Base-by-base conservation (phyloP, 2,329 filamentous ascomycete genomes). In the Mycosphaerelloides madeirae region DNA sequence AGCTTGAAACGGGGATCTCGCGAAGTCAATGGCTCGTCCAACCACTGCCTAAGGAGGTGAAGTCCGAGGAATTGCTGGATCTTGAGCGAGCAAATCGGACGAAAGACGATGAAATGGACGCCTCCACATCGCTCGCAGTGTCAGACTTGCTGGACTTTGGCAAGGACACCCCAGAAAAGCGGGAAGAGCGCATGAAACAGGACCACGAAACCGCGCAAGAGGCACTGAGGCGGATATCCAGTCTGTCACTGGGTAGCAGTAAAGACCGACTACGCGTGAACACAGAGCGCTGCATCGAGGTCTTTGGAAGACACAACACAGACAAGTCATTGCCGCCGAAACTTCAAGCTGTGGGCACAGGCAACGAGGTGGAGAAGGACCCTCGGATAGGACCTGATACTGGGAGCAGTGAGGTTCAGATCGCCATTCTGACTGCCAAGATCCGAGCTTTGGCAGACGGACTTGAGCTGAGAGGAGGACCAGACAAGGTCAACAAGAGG, bases 391-490 rank as follows among this genome's bases (percentile, higher is more conserved):
- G 93, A 0, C 85, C 85, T 4, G 93, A 98, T 64, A 98, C 91
- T 1, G 93, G 93, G 29, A 95, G 87, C 58, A 87, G 87, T 6
- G 93, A 98, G 70, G 94, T 98, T n/a, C 93, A 98, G 73, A 88
- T 94, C 55, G 90, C 89, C 35, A 94, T 98, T 57, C 68, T 98
- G 65, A 98, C 93, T 3, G 80, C 88, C 45, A 97, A 96, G 77
- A 98, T 98, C 64, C 77, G 87, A 52, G 82, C 84, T 18, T 67
- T 98, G 38, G 83, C 85, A 13, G 76, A 85, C 55, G 82, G 84
- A 54, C 68, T 95, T 40, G 76, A 84, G 60, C 75, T 72, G 32
- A 78, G 81, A 56, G 87, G 84, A 4, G 80, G 85, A 66, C 88
- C 84, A 65, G 93, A 98, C 65, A 95, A 94, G 74, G 80, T 88